Evolutionary conservation across 1,284 basidiomycete species (phyloP).

Genomic region (Papiliotrema laurentii): DNA sequence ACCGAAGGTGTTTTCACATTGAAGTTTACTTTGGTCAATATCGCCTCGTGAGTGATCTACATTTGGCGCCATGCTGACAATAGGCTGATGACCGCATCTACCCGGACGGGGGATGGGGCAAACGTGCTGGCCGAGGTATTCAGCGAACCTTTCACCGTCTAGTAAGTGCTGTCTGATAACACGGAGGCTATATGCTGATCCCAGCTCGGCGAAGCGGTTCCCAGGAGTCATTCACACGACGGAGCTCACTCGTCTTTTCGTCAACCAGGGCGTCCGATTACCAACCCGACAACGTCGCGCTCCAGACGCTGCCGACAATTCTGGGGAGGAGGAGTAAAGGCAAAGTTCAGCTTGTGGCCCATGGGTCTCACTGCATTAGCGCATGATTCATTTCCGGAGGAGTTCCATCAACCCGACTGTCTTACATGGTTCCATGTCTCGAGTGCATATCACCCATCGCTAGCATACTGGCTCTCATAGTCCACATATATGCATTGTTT

Average conservation of each 20-base stretch:
- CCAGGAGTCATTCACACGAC: slow-evolving; percentile 91
- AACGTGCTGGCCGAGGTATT: slow-evolving; percentile 77
- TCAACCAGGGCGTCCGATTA: slow-evolving; percentile 83
- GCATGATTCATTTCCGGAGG: too few relatives aligned
- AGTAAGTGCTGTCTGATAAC: slow-evolving; percentile 31
- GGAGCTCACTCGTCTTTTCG: slow-evolving; percentile 81
- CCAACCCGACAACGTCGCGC: slow-evolving; percentile 51
- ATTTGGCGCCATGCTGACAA: slow-evolving; percentile 19
- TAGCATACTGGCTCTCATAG: too few relatives aligned
- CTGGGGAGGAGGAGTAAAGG: neutral
- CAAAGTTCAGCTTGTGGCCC: too few relatives aligned
- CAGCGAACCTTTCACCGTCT: slow-evolving; percentile 84
- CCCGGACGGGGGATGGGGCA: slow-evolving; percentile 53
- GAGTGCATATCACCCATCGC: too few relatives aligned
- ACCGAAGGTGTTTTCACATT: slow-evolving; percentile 63
- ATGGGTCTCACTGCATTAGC: too few relatives aligned
- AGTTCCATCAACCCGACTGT: too few relatives aligned
- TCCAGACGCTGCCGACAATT: neutral
- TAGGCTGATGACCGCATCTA: slow-evolving; percentile 62
- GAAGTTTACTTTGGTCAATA: slow-evolving; percentile 38
- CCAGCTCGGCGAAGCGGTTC: slow-evolving; percentile 76
- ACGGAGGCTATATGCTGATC: slow-evolving; percentile 1
- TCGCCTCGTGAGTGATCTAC: slow-evolving; percentile 25
- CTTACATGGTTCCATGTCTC: too few relatives aligned
- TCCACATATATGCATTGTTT: too few relatives aligned